A percentile compares a stretch with the other conserved stretches of the same genome.
Conservation (phyloP, 768 basidiomycete genomes). For the Macrolepiota fuliginosa region DNA sequence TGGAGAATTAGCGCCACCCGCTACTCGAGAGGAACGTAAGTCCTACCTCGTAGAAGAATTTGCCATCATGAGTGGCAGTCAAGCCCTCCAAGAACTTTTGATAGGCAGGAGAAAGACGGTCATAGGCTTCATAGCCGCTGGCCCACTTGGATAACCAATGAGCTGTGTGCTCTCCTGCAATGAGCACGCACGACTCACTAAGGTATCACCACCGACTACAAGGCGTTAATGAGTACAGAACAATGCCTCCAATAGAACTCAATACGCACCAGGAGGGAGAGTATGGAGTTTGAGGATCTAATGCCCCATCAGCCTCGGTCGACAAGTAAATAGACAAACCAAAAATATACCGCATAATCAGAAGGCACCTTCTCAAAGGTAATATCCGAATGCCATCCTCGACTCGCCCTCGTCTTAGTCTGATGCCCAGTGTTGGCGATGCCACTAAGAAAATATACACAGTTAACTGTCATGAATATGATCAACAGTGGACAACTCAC, state of each 20-base stretch:
- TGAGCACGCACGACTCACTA: conserved; percentile 29
- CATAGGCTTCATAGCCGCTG: too few relatives aligned
- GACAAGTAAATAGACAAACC: not conserved
- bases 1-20: too few relatives aligned
- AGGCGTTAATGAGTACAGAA: not conserved
- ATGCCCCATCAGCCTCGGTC: not conserved
- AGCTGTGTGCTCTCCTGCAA: not conserved
- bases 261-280: conserved; percentile 29
- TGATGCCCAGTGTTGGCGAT: too few relatives aligned
- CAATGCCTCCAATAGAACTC: not conserved
- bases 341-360: conserved; percentile 46
- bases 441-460: too few relatives aligned
- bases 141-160: too few relatives aligned
- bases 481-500: too few relatives aligned
- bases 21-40: too few relatives aligned
- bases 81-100: too few relatives aligned
- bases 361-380: conserved; percentile 60
- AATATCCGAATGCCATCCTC: conserved; percentile 23
- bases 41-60: too few relatives aligned
- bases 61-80: too few relatives aligned
- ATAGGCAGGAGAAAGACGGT: too few relatives aligned
- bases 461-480: too few relatives aligned
- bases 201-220: conserved; percentile 38
- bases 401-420: not conserved
- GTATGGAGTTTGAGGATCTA: conserved; percentile 42